Conservation (phyloP, 2,329 filamentous ascomycete genomes). For the Epichloe glyceriae region DNA sequence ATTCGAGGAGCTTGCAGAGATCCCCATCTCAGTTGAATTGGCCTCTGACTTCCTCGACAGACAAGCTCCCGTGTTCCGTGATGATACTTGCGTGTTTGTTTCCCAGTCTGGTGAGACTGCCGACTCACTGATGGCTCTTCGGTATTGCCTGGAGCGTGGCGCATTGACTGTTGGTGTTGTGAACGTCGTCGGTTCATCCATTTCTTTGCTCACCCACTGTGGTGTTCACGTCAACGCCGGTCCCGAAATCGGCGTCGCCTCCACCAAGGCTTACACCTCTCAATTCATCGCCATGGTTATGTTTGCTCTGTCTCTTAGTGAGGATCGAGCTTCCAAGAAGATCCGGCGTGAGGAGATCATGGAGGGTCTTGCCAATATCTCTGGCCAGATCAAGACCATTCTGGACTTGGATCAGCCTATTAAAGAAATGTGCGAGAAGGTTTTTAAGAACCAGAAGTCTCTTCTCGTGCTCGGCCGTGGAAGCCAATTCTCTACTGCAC, state of each 20-base stretch:
- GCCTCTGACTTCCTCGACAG: slow-evolving; percentile 97
- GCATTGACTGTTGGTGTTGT: slow-evolving; percentile 96
- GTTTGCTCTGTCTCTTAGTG: slow-evolving; percentile 92
- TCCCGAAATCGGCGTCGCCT: slow-evolving; percentile 96
- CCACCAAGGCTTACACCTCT: slow-evolving; percentile 98
- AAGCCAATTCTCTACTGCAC: slow-evolving; percentile 89
- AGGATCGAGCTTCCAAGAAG: slow-evolving; percentile 92
- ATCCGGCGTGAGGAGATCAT: slow-evolving; percentile 91
- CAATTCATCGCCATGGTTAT: slow-evolving; percentile 99
- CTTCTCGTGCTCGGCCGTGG: slow-evolving; percentile 86
- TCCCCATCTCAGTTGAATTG: slow-evolving; percentile 91
- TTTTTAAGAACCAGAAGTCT: slow-evolving; percentile 95
- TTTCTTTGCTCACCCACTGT: slow-evolving; percentile 96
- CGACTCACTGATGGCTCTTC: slow-evolving; percentile 90
- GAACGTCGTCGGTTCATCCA: slow-evolving; percentile 96
- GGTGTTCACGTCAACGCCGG: slow-evolving; percentile 99
- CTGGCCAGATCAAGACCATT: slow-evolving; percentile 82
- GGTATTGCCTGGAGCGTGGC: slow-evolving; percentile 95
- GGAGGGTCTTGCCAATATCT: slow-evolving; percentile 77
- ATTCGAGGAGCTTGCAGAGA: slow-evolving; percentile 96
- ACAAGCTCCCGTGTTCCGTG: slow-evolving; percentile 94
- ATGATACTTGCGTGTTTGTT: slow-evolving; percentile 97
- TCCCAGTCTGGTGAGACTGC: slow-evolving; percentile 98
- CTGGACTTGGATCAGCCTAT: slow-evolving; percentile 85
- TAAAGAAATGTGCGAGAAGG: slow-evolving; percentile 85